Evolutionary conservation across 2,329 filamentous ascomycete genomes (phyloP).

Genomic region (Pseudogymnoascus sp.): DNA sequence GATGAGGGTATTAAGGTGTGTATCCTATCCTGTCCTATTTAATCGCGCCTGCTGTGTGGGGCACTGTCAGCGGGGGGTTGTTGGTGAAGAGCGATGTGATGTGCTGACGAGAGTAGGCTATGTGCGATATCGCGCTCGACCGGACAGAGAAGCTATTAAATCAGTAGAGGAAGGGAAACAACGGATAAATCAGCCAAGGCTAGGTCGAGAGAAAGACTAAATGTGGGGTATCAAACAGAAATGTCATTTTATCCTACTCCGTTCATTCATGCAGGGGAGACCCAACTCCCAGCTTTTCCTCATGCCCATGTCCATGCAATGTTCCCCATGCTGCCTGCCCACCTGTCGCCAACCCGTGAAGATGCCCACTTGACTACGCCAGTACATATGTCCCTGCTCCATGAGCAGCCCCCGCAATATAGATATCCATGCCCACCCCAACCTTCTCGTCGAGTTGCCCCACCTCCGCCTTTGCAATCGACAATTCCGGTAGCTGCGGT

Average conservation of each 20-base stretch:
- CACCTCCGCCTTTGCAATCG: conserved; percentile 18
- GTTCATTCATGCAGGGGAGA: neutral
- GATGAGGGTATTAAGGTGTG: conserved; percentile 63
- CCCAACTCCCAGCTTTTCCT: neutral
- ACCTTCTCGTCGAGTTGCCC: conserved; percentile 25
- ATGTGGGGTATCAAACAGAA: conserved; percentile 13
- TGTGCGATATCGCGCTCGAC: conserved; percentile 85
- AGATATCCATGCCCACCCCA: neutral
- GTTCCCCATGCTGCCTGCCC: neutral
- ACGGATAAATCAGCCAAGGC: neutral
- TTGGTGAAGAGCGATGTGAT: neutral
- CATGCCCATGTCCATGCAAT: neutral
- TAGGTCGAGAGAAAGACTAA: neutral
- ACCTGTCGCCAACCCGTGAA: neutral
- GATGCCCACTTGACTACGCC: neutral
- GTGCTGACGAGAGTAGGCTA: conserved; percentile 45
- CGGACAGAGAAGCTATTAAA: conserved; percentile 55
- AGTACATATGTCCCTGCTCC: neutral
- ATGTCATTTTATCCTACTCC: conserved; percentile 19
- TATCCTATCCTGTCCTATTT: conserved; percentile 12
- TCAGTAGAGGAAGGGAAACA: neutral
- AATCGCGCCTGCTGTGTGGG: conserved; percentile 8
- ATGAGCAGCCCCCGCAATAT: neutral
- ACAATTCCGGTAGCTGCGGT: conserved; percentile 13
- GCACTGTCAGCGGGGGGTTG: neutral